A percentile compares a stretch with the other conserved stretches of the same genome.
These are phyloP conservation scores for Petrea volubilis DNA, from an alignment of 257 asterid genomes.

Conservation along the genomic window DNA sequence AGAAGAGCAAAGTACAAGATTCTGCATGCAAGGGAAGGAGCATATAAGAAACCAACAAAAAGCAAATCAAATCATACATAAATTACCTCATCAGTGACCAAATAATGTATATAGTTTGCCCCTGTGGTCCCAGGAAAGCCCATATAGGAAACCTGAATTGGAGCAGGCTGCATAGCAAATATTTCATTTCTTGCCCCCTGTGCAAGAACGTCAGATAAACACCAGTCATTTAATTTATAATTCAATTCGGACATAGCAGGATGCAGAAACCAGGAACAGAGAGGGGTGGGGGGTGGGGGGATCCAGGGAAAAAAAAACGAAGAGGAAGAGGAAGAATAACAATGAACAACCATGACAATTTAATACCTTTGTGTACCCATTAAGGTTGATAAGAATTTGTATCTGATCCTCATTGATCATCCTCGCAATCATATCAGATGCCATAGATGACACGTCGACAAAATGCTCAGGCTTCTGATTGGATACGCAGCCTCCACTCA, in stretches of 20 bases:
- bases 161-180: constrained; percentile 99
- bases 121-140: constrained; percentile 99
- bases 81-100: constrained; percentile 93
- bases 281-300: too few species aligned
- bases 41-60: neutral
- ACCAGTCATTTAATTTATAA: constrained; percentile 6
- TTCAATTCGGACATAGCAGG: neutral
- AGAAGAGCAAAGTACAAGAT: neutral
- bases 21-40: neutral
- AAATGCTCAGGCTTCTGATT: constrained; percentile 92
- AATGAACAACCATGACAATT: constrained; percentile 8
- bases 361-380: constrained; percentile 94
- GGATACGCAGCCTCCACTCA: constrained; percentile 94
- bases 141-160: constrained; percentile 99
- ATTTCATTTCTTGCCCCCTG: constrained; percentile 99
- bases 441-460: constrained; percentile 85
- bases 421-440: constrained; percentile 92
- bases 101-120: constrained; percentile 85
- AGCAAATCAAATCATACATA: neutral
- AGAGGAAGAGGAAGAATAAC: too few species aligned
- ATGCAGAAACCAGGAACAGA: constrained; percentile 17
- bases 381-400: constrained; percentile 93
- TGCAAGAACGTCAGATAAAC: constrained; percentile 19
- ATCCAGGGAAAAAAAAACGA: too few species aligned
- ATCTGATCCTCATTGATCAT: constrained; percentile 90